Evolutionary conservation across 768 basidiomycete species (phyloP), one percentile per base, ranked within the genome.

Genomic region (Erythrobasidium yunnanense): DNA sequence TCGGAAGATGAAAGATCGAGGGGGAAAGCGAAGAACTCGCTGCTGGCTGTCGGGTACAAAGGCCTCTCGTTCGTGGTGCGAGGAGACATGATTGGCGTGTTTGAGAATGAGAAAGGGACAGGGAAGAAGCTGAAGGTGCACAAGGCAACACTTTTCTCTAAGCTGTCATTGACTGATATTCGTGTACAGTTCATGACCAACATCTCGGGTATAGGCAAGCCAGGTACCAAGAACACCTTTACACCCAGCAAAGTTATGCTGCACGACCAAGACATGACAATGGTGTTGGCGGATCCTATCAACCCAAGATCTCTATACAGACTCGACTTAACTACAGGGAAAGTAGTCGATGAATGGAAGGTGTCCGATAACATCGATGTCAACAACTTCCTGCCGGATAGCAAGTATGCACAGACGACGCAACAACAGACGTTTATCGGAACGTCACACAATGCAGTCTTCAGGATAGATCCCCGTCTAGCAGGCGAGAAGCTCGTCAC

Each of bases 321-420:
- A 69, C 84, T 97, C 82, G 95, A 99, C 77, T 83, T 99, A 68
- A 77, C 93, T 76, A 84, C 85, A 25, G 95, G 90, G 46, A 93
- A 95, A 77, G 85, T 99, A 29, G 90, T 97, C 22, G 95, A 99
- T 75, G 95, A 99, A 75, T 96, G 90, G 91, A 93, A 90, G 75
- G 85, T 99, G n/a, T 86, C 91, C 74, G 90, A 96, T 34, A 81
- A 86, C 73, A 80, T 97, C 69, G 79, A 81, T 17, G 88, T 99
- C 69, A 82, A 87, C 75, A 86, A 93, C 73, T 87, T 97, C 74
- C 83, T 92, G 1, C 92, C 95, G 3, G 85, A 90, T 71, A 85
- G 82, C 78, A 99, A 99, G 77, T 96, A 90, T 72, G 92, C 95
- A 4, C 91, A 87, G 70, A 95, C 85, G 70, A 91, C 91, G 42